These are phyloP conservation scores for Chamaenerion angustifolium DNA, from an alignment of 345 rosid genomes.

Conservation along the genomic window DNA sequence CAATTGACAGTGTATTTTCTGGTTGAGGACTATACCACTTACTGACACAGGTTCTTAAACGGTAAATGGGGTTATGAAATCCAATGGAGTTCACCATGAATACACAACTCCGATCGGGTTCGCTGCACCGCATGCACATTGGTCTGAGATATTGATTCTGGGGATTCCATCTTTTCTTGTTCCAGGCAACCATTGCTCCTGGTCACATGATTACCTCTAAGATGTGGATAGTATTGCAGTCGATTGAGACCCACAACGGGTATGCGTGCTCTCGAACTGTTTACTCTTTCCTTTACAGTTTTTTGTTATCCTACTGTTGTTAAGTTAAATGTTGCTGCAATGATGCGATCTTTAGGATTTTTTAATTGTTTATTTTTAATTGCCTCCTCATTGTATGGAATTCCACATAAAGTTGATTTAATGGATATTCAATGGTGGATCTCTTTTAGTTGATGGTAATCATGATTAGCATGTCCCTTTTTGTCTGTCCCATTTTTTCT, in stretches of 20 bases:
- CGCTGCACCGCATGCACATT: constrained; percentile 88
- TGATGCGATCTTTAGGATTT: background rate
- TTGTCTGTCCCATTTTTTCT: background rate
- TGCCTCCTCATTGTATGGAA: background rate
- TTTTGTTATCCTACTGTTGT: constrained; percentile 1
- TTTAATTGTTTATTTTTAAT: background rate
- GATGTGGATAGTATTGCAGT: constrained; percentile 79
- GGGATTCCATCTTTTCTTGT: constrained; percentile 93
- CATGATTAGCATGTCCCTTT: constrained; percentile 1
- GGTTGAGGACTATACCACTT: constrained; percentile 73
- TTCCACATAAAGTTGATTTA: background rate
- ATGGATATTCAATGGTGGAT: constrained; percentile 1
- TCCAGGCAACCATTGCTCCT: constrained; percentile 83
- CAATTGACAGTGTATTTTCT: constrained; percentile 63
- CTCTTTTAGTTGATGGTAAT: constrained; percentile 2
- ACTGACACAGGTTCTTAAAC: constrained; percentile 86
- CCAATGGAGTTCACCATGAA: constrained; percentile 81
- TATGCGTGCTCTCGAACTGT: constrained; percentile 17
- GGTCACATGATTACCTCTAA: constrained; percentile 90
- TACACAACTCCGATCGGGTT: constrained; percentile 70
- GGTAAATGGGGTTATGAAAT: constrained; percentile 83
- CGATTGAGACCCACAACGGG: constrained; percentile 96
- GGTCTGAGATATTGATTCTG: constrained; percentile 80
- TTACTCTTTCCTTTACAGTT: background rate
- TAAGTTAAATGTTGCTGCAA: background rate